Percentiles rank a stretch among this genome's conserved stretches.
These are phyloP conservation scores for Magnaporthiopsis incrustans DNA, from an alignment of 2,329 filamentous ascomycete genomes.

Conservation along the genomic window DNA sequence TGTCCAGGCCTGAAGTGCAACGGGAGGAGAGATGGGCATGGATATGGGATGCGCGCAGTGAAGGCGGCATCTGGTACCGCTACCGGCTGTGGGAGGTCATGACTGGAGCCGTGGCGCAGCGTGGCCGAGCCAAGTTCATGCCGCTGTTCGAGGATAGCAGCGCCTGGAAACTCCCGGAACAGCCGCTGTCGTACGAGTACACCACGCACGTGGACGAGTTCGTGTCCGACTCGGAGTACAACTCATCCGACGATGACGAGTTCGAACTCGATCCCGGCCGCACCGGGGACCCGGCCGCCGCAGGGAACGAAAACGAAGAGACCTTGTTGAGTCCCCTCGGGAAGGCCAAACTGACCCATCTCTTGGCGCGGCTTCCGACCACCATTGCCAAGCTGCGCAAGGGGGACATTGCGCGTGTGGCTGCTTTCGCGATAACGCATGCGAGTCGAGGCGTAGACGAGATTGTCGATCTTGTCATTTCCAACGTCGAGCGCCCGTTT, in stretches of 20 bases:
- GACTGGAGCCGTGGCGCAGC: conserved; percentile 49
- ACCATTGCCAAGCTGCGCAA: conserved; percentile 66
- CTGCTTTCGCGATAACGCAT: conserved; percentile 82
- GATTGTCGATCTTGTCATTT: conserved; percentile 79
- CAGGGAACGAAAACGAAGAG: conserved; percentile 32
- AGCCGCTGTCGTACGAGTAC: conserved; percentile 72
- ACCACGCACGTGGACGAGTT: conserved; percentile 70
- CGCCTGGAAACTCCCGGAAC: conserved; percentile 70
- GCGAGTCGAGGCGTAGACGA: conserved; percentile 80
- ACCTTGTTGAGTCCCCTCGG: conserved; percentile 74
- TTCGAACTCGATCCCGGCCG: conserved; percentile 49
- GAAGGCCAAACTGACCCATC: conserved; percentile 74
- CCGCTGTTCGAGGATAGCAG: conserved; percentile 69
- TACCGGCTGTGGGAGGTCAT: conserved; percentile 85
- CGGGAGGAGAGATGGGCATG: conserved; percentile 86
- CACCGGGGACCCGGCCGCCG: conserved; percentile 25
- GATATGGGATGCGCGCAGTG: conserved; percentile 79
- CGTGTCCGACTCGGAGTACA: conserved; percentile 75
- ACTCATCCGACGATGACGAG: conserved; percentile 79
- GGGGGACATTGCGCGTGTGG: conserved; percentile 79
- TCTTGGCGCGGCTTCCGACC: conserved; percentile 75
- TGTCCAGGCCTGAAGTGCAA: conserved; percentile 78
- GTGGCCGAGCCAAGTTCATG: conserved; percentile 43
- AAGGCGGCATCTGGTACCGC: conserved; percentile 81
- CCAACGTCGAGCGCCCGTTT: conserved; percentile 73